Evolutionary conservation across 2,329 filamentous ascomycete genomes (phyloP), one percentile per base, ranked within the genome.

Genomic region (Hymenoscyphus fructigenus): DNA sequence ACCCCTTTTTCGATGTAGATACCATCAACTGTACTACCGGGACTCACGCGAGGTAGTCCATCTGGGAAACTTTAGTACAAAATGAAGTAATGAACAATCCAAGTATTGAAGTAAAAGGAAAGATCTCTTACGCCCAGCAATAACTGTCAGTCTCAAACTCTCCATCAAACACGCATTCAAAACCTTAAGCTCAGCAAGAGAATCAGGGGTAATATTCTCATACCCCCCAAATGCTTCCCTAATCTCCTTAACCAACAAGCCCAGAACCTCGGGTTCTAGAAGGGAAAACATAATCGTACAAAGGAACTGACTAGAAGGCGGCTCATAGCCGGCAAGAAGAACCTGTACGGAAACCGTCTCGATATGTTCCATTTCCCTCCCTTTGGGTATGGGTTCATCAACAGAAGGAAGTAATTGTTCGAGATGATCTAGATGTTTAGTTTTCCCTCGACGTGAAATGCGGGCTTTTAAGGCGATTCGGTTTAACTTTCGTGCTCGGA

Each of bases 261-360:
- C 17, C 36, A 28, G 29, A 6, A 29, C n/a, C 29, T 36, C 26
- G 2, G 26, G 28, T 58, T 58, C 29, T 10, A n/a, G 56, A 0
- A 58, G 17, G 9, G 29, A 58, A 58, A 58, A 58, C 56, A 58
- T 58, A 12, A 58, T 20, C 29, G 56, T 58, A 20, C 56, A 58
- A 14, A 58, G n/a, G 17, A 58, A 58, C 17, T 58, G 56, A 32
- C 53, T 56, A 14, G 53, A 23, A 56, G 28, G 23, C 5, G 53
- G 56, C 29, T 58, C 56, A 10, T 36, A 58, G 6, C 56, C 56
- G 7, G 56, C 56, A 58, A 58, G 23, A 12, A 58, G 26, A 10
- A 58, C 2, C 29, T 58, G 56, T 7, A 26, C 56, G 5, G 56
- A 20, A 36, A 58, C 2, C 12, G 29, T 29, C 29, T 58, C 56